A percentile compares a stretch with the other conserved stretches of the same genome.
Evolutionary conservation across 768 basidiomycete genomes (phyloP).

Genomic region (Agaricus subrufescens): DNA sequence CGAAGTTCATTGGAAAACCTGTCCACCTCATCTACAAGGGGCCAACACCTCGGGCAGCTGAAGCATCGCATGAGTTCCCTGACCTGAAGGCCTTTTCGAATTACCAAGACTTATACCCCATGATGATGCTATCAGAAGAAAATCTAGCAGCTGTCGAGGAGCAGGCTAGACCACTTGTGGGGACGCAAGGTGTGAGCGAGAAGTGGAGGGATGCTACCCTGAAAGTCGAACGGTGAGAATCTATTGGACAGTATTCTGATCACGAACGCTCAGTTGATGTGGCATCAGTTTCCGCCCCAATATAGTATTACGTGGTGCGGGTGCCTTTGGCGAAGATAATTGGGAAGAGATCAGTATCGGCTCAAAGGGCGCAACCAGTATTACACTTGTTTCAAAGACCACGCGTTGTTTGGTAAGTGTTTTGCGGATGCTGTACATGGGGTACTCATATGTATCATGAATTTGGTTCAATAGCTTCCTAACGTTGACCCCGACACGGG

Average conservation of each 20-base stretch:
- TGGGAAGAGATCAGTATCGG: constrained; percentile 61
- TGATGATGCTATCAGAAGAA: constrained; percentile 66
- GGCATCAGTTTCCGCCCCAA: constrained; percentile 68
- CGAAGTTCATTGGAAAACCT: constrained; percentile 53
- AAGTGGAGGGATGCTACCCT: constrained; percentile 49
- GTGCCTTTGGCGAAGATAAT: constrained; percentile 67
- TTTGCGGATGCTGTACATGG: neutral
- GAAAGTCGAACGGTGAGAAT: constrained; percentile 52
- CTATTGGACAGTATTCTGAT: neutral
- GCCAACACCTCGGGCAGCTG: constrained; percentile 42
- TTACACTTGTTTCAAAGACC: constrained; percentile 66
- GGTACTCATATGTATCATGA: neutral
- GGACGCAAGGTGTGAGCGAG: constrained; percentile 42
- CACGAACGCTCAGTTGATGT: neutral
- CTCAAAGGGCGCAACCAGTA: constrained; percentile 29
- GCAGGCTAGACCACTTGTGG: constrained; percentile 41
- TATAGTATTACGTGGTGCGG: constrained; percentile 62
- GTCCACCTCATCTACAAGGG: constrained; percentile 71
- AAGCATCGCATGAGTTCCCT: constrained; percentile 51
- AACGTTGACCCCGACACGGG: constrained; percentile 68
- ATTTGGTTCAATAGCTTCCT: constrained; percentile 46
- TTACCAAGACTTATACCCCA: constrained; percentile 71
- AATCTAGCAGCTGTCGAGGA: constrained; percentile 49
- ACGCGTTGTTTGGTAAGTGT: constrained; percentile 63
- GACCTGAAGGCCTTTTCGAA: constrained; percentile 46